A percentile compares a stretch with the other conserved stretches of the same genome.
Conservation (phyloP, 2,329 filamentous ascomycete genomes). For the Blastomyces gilchristii region DNA sequence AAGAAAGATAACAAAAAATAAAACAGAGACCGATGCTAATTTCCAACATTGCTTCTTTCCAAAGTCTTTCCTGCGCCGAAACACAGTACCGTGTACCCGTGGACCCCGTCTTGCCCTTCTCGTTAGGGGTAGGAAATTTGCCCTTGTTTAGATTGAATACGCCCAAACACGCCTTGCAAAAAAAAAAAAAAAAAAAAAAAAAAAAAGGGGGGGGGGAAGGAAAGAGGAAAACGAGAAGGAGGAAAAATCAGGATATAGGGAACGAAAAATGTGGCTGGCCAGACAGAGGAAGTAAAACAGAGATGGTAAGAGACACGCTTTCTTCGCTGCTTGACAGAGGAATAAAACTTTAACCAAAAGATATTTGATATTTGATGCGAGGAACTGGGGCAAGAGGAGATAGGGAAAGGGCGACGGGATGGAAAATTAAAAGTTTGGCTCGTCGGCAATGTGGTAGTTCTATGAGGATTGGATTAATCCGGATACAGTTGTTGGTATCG, state of each 20-base stretch:
- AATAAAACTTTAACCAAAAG: too few species aligned
- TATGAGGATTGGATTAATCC: background rate
- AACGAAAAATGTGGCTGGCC: too few species aligned
- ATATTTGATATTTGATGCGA: background rate
- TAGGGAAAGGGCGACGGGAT: background rate
- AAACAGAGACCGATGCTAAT: background rate
- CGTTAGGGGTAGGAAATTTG: background rate
- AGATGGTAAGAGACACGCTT: background rate
- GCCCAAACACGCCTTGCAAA: conserved; percentile 2
- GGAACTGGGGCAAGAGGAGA: background rate
- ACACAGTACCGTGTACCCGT: too few species aligned
- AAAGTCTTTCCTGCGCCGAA: background rate
- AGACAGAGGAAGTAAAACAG: background rate
- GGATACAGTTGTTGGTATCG: background rate
- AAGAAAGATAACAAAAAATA: background rate
- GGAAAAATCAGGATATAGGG: background rate
- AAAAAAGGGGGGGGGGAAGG: background rate
- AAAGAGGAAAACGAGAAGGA: background rate
- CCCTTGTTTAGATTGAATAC: background rate
- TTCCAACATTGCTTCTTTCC: background rate
- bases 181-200: background rate
- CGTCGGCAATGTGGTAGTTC: background rate
- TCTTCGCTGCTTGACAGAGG: background rate
- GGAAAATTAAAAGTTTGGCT: background rate
- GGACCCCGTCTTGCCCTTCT: background rate